Base-by-base conservation (phyloP, 2,329 filamentous ascomycete genomes). In the Penicillium fuscoglaucum region DNA sequence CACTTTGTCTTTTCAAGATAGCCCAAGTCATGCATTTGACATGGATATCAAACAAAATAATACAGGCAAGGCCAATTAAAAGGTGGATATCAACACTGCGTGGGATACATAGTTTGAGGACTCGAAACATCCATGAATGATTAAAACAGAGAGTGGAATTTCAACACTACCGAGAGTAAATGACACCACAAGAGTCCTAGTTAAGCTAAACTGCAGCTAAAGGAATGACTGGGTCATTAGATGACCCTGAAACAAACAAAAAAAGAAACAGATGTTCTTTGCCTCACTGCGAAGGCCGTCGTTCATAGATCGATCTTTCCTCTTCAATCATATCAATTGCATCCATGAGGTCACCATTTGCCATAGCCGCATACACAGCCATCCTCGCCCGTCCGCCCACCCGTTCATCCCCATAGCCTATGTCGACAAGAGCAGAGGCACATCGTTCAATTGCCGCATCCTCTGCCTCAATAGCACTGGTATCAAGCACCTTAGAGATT, bases 241-340 rank as follows among this genome's bases (percentile, higher is more conserved):
- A 41, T 31, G 12, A 53, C 21, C 17, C 40, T n/a, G 19, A 21
- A 35, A n/a, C 9, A 48, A 10, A 41, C 53, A n/a, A 33, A 35
- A 33, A 17, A 17, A 37, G 29, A 45, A 44, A n/a, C 2, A 17
- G 8, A 41, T 44, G 5, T 49, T 52, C 39, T 15, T 51, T 47
- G 13, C 26, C 33, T 63, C 33, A 64, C 17, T 55, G 28, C 17
- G 33, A 50, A 31, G 57, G 46, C 26, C 66, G 69, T 46, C 73
- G 66, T 35, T 72, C 70, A 65, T 78, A 79, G 4, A 68, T 76
- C 56, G 73, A 75, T 44, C 76, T 72, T 58, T 81, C 79, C 58
- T 81, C 79, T 59, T 80, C 79, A 61, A 82, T 80, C 74, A 81
- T 79, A 47, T 80, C 79, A 62, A 82, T 80, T 3, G 79, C 79